Percentiles rank a stretch among this genome's conserved stretches.
Evolutionary conservation across 2,329 filamentous ascomycete species (phyloP).

Genomic region (Alternaria infectoria): DNA sequence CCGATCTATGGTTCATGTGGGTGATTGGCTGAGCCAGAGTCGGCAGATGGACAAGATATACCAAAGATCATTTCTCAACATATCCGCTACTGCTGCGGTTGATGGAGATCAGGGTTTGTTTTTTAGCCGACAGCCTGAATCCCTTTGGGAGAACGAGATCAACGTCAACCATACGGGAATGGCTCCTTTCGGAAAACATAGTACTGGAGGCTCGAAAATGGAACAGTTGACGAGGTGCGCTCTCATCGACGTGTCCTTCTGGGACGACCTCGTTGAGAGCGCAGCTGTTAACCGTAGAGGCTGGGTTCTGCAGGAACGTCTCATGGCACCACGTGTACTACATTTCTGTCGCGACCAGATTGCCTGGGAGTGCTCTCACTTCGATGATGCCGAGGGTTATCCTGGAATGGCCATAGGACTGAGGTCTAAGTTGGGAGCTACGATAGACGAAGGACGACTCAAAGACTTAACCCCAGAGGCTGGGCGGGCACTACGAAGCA

Average conservation of each 20-base stretch:
- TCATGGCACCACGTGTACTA: conserved; percentile 26
- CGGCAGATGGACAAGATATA: conserved; percentile 23
- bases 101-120: conserved; percentile 24
- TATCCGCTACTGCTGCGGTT: conserved; percentile 27
- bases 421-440: background rate
- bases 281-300: conserved; percentile 26
- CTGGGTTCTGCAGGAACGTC: conserved; percentile 33
- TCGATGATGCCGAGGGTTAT: conserved; percentile 10
- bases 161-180: conserved; percentile 5
- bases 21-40: conserved; percentile 27
- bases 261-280: conserved; percentile 18
- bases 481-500: background rate
- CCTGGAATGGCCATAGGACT: background rate
- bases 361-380: conserved; percentile 28
- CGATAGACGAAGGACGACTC: background rate
- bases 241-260: conserved; percentile 14
- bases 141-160: conserved; percentile 18
- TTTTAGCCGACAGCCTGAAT: background rate
- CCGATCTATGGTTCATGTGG: background rate
- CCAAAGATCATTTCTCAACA: conserved; percentile 24
- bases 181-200: background rate
- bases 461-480: conserved; percentile 4
- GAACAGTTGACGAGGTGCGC: conserved; percentile 2
- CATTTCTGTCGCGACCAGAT: conserved; percentile 29
- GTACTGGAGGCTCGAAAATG: background rate